Conservation (phyloP, 306 rosid species). For the Sesbania bispinosa region DNA sequence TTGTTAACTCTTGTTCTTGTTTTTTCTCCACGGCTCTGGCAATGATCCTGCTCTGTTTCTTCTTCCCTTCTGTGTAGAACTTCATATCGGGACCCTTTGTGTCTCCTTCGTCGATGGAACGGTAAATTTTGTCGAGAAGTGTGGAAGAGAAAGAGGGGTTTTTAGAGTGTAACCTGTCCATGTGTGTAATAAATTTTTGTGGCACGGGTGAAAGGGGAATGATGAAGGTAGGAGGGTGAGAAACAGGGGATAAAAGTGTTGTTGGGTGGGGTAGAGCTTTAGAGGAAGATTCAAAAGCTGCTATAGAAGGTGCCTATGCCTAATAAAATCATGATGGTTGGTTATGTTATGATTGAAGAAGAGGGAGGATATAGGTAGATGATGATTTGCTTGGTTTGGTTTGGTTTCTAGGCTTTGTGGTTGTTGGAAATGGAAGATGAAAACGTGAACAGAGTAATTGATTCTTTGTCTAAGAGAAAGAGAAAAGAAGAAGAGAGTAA, state of each 20-base stretch:
- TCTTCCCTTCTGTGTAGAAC: slow-evolving; percentile 36
- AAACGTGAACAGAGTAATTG: slow-evolving; percentile 42
- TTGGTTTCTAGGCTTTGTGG: neutral
- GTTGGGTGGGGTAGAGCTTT: slow-evolving; percentile 9
- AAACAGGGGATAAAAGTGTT: neutral
- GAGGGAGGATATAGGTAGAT: neutral
- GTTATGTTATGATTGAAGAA: slow-evolving; percentile 4
- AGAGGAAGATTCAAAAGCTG: slow-evolving; percentile 32
- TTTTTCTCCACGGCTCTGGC: slow-evolving; percentile 18
- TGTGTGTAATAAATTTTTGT: slow-evolving; percentile 42
- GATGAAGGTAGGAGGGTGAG: slow-evolving; percentile 27
- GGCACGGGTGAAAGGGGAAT: slow-evolving; percentile 21
- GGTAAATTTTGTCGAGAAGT: slow-evolving; percentile 76
- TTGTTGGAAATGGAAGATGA: slow-evolving; percentile 26
- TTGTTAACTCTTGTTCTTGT: slow-evolving; percentile 23
- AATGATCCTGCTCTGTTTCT: slow-evolving; percentile 42
- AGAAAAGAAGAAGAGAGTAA: slow-evolving; percentile 10
- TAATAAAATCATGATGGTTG: slow-evolving; percentile 17
- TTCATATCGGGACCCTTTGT: slow-evolving; percentile 33
- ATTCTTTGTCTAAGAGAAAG: slow-evolving; percentile 30
- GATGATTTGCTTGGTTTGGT: slow-evolving; percentile 28
- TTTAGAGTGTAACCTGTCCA: too few species aligned
- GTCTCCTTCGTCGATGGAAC: slow-evolving; percentile 69
- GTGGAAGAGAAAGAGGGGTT: slow-evolving; percentile 76
- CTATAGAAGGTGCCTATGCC: slow-evolving; percentile 22